phyloP scores from a whole-genome alignment of 2,329 filamentous ascomycete species.

The Sarocladium kiliense region DNA sequence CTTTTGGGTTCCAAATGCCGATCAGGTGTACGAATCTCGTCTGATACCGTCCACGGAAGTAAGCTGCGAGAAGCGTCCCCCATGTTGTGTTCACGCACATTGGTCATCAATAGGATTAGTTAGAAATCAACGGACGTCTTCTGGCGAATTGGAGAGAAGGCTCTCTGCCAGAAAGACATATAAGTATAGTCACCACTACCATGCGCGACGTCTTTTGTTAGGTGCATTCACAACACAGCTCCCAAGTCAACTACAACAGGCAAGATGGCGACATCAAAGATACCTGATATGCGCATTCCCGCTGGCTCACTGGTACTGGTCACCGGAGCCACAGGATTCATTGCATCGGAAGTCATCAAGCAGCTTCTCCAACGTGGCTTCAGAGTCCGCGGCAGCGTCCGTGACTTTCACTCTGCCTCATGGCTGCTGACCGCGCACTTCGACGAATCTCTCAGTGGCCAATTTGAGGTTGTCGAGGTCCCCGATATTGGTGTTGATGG shows the following conservation, averaged over 20 bases:
- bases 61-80: too few relatives aligned
- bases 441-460: not conserved
- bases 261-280: not conserved
- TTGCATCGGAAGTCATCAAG: conserved; percentile 34
- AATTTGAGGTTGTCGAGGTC: conserved; percentile 15
- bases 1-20: not conserved
- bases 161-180: too few relatives aligned
- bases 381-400: conserved; percentile 35
- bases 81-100: too few relatives aligned
- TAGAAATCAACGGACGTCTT: too few relatives aligned
- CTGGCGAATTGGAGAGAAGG: too few relatives aligned
- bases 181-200: too few relatives aligned
- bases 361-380: conserved; percentile 33
- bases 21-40: too few relatives aligned
- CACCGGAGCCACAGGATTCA: conserved; percentile 38
- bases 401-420: conserved; percentile 23
- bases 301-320: conserved; percentile 31
- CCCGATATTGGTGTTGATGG: conserved; percentile 26
- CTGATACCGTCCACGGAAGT: too few relatives aligned
- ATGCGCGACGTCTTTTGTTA: too few relatives aligned
- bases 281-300: conserved; percentile 13
- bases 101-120: too few relatives aligned
- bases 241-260: too few relatives aligned
- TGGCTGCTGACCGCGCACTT: conserved; percentile 22
- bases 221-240: too few relatives aligned